These are phyloP conservation scores for Trematosphaeria pertusa DNA, from an alignment of 2,329 filamentous ascomycete species.

Conservation along the genomic window DNA sequence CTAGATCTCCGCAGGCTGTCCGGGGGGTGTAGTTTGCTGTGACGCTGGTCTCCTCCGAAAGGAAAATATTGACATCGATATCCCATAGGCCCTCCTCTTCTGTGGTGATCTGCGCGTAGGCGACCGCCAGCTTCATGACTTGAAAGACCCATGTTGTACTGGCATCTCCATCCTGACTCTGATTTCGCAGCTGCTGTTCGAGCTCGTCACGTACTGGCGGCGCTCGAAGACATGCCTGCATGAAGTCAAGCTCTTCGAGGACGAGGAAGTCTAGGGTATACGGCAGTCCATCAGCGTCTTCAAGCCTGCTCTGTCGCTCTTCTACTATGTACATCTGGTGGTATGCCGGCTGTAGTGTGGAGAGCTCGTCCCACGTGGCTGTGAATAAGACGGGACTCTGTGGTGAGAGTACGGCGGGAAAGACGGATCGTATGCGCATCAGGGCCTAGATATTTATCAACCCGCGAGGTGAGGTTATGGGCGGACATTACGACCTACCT, in stretches of 20 bases:
- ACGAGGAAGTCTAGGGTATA: conserved; percentile 95
- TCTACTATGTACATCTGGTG: conserved; percentile 84
- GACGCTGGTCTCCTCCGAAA: conserved; percentile 93
- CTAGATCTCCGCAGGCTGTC: conserved; percentile 87
- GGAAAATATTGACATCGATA: conserved; percentile 92
- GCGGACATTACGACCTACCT: conserved; percentile 52
- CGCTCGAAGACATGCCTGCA: conserved; percentile 88
- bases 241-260: conserved; percentile 91
- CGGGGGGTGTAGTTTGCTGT: conserved; percentile 96
- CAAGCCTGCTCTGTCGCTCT: conserved; percentile 84
- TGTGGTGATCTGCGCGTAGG: conserved; percentile 86
- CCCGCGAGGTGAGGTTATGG: neutral
- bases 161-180: conserved; percentile 65
- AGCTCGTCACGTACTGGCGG: conserved; percentile 88
- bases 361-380: conserved; percentile 88
- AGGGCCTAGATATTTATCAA: conserved; percentile 67
- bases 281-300: conserved; percentile 89
- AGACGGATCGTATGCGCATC: conserved; percentile 85
- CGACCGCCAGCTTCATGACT: conserved; percentile 82
- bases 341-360: conserved; percentile 74
- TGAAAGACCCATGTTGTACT: conserved; percentile 78
- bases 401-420: conserved; percentile 79
- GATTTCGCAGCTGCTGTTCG: conserved; percentile 72
- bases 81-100: conserved; percentile 97
- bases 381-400: conserved; percentile 85